These are phyloP conservation scores for Gnomoniopsis sp. DNA, from an alignment of 2,329 filamentous ascomycete genomes.

Conservation along the genomic window DNA sequence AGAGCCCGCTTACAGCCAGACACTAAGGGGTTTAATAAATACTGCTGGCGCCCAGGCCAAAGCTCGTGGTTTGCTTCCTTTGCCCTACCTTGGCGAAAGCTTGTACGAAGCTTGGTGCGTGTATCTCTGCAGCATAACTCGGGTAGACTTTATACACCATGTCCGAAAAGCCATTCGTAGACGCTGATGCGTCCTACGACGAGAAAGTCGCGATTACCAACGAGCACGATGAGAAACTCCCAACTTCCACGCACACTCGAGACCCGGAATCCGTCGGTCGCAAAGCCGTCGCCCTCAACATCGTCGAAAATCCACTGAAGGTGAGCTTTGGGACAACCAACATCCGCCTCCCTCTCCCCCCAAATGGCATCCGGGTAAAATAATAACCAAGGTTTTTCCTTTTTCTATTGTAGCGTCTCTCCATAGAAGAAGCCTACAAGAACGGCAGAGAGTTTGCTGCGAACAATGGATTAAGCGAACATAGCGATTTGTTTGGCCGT, in stretches of 20 bases:
- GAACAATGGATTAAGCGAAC: slow-evolving; percentile 54
- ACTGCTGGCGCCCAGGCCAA: too few relatives aligned
- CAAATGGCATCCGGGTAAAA: slow-evolving; percentile 17
- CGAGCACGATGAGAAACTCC: neutral
- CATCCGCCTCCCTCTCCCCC: slow-evolving; percentile 6
- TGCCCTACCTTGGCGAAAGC: too few relatives aligned
- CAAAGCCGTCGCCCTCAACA: slow-evolving; percentile 27
- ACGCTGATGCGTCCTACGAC: neutral
- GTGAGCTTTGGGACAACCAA: slow-evolving; percentile 17
- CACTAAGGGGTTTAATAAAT: too few relatives aligned
- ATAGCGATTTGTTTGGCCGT: slow-evolving; percentile 57
- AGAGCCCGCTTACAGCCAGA: too few relatives aligned
- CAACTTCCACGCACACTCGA: neutral
- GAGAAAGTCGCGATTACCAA: neutral
- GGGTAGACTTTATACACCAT: neutral
- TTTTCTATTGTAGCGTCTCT: neutral
- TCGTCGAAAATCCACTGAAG: slow-evolving; percentile 31
- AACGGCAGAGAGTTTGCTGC: slow-evolving; percentile 61
- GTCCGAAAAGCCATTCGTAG: neutral
- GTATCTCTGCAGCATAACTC: too few relatives aligned
- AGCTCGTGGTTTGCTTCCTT: too few relatives aligned
- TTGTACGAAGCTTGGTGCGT: too few relatives aligned
- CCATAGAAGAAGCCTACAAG: slow-evolving; percentile 44
- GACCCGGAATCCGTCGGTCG: slow-evolving; percentile 17
- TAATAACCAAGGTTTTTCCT: neutral